Base-by-base conservation (phyloP, 257 asterid species). In the Nicotiana sylvestris region DNA sequence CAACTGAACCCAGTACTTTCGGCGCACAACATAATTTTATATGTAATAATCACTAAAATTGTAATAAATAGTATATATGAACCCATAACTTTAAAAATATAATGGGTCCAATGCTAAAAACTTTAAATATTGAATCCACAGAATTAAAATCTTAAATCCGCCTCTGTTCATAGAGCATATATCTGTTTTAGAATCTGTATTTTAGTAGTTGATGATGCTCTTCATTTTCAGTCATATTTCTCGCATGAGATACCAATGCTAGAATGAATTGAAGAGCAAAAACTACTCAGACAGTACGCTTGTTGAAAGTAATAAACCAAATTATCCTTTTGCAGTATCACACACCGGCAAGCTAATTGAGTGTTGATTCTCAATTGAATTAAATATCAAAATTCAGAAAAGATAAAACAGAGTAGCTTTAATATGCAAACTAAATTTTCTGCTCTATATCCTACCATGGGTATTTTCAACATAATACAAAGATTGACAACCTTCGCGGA, bases 401-500 rank as follows among this genome's bases (percentile, higher is more conserved):
- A 60, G 29, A 66, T 37, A 84, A 55, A 66, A 56, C n/a, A 66
- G 66, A 79, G 77, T 56, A 83, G 81, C 62, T 32, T 15, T 21
- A 82, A 79, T 27, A 82, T 67, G 83, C 77, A 81, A 82, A 78
- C 65, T 25, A 82, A 30, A 67, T 64, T 37, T 83, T 78, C 39
- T 84, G 83, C 61, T 64, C 62, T 62, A 70, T 67, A 83, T 67
- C 77, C 83, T 84, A 84, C 39, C 56, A 85, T 83, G 76, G 81
- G 77, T 80, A 87, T 81, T 37, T 67, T 85, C 55, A 27, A 84
- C 80, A 88, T 86, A 80, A 81, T 84, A 88, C 91, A 88, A 64
- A 67, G 77, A 84, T 83, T 82, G 64, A 81, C 55, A 80, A 70
- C 82, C 83, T 81, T 78, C 11, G 77, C 92, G 93, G 96, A 92